Evolutionary conservation across 1,139 yeast species (phyloP).

Genomic region (Magnusiomyces ingens): DNA sequence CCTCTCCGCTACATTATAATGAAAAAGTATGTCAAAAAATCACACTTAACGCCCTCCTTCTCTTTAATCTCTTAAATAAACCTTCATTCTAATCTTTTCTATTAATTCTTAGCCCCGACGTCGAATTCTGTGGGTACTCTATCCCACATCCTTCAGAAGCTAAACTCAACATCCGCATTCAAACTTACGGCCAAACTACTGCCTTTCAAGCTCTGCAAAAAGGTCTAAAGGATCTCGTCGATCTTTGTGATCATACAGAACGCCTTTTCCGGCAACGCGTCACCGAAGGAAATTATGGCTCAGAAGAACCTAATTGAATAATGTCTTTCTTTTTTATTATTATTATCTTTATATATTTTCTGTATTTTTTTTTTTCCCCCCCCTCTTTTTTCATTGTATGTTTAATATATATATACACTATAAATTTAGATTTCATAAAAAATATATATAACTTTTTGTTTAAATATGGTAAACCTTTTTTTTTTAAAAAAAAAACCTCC

Average conservation of each 20-base stretch:
- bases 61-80: too few relatives aligned
- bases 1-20: conserved; percentile 87
- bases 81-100: not conserved
- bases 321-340: not conserved
- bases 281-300: conserved; percentile 42
- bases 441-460: not conserved
- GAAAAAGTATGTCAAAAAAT: conserved; percentile 51
- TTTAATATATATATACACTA: not conserved
- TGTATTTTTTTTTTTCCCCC: not conserved
- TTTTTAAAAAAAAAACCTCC: not conserved
- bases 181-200: conserved; percentile 78
- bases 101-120: conserved; percentile 54
- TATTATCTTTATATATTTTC: not conserved
- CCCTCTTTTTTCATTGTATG: not conserved
- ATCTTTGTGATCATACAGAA: conserved; percentile 78
- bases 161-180: conserved; percentile 82
- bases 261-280: conserved; percentile 48
- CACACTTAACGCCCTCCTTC: too few relatives aligned
- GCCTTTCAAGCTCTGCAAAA: conserved; percentile 91
- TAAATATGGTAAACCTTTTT: not conserved
- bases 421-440: not conserved
- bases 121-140: conserved; percentile 95
- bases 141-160: conserved; percentile 99
- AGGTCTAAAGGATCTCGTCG: conserved; percentile 80
- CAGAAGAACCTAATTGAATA: conserved; percentile 36